phyloP scores from a whole-genome alignment of 169 alveolate genomes.

The Eimeria acervulina region DNA sequence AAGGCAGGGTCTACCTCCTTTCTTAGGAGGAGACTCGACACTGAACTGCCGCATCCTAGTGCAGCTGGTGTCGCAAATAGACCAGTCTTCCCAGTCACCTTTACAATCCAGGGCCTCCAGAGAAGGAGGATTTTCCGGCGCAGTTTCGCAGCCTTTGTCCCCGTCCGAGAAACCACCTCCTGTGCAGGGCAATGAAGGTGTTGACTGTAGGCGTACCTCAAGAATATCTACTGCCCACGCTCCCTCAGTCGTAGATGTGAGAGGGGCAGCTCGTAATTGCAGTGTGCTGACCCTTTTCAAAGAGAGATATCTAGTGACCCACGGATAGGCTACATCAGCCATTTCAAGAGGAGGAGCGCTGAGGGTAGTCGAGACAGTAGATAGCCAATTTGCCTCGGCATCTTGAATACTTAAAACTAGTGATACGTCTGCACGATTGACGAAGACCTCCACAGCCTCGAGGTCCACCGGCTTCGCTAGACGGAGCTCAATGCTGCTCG shows the following conservation, averaged over 20 bases:
- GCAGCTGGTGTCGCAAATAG: constrained; percentile 44
- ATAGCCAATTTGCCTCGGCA: constrained; percentile 12
- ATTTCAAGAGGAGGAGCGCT: constrained; percentile 24
- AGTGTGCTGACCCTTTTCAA: constrained; percentile 54
- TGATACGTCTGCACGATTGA: constrained; percentile 12
- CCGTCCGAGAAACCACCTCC: constrained; percentile 48
- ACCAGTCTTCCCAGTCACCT: constrained; percentile 68
- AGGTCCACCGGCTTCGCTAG: constrained; percentile 47
- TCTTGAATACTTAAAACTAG: constrained; percentile 17
- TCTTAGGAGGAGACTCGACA: constrained; percentile 18
- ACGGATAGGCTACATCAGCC: constrained; percentile 21
- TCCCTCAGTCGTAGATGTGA: background rate
- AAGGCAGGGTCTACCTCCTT: constrained; percentile 62
- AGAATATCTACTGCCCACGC: constrained; percentile 44
- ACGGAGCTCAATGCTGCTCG: background rate
- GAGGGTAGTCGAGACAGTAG: background rate
- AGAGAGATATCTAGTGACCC: constrained; percentile 68
- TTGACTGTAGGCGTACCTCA: constrained; percentile 56
- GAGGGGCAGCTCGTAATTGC: constrained; percentile 29
- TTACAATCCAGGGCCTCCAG: constrained; percentile 38
- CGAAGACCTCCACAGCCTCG: constrained; percentile 48
- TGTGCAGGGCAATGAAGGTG: constrained; percentile 52
- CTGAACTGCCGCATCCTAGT: constrained; percentile 49
- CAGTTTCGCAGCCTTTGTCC: constrained; percentile 27
- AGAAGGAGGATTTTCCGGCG: background rate